These are phyloP conservation scores for Mallotus repandus DNA, from an alignment of 441 rosid genomes.

Conservation along the genomic window DNA sequence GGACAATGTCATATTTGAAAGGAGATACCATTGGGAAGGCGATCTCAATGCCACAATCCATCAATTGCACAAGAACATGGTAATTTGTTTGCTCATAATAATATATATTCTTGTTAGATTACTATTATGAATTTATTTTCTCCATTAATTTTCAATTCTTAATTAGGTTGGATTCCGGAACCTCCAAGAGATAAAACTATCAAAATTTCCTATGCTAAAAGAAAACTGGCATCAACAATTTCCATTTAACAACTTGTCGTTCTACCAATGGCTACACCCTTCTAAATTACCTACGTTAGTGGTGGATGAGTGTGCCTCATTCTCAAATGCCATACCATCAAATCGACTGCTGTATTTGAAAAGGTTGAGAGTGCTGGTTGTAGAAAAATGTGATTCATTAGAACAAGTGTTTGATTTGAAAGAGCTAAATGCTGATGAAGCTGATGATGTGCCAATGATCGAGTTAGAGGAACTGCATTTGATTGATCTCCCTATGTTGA, in stretches of 20 bases:
- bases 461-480: too few species aligned
- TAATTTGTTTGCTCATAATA: neutral
- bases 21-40: too few species aligned
- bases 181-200: neutral
- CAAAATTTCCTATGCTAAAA: conserved; percentile 14
- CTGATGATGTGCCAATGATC: too few species aligned
- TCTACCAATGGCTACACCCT: too few species aligned
- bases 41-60: neutral
- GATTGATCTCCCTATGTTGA: too few species aligned
- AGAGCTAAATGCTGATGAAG: too few species aligned
- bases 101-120: too few species aligned
- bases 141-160: too few species aligned
- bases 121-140: too few species aligned
- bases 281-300: neutral
- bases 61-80: neutral
- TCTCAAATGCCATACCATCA: conserved; percentile 1
- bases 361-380: neutral
- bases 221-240: conserved; percentile 7
- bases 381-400: conserved; percentile 17
- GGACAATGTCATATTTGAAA: too few species aligned
- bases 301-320: conserved; percentile 10
- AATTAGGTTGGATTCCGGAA: conserved; percentile 11
- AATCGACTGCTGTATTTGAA: neutral
- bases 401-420: too few species aligned
- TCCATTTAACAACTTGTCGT: neutral